Evolutionary conservation across 2,329 filamentous ascomycete species (phyloP).

Genomic region (Apiospora sp.): DNA sequence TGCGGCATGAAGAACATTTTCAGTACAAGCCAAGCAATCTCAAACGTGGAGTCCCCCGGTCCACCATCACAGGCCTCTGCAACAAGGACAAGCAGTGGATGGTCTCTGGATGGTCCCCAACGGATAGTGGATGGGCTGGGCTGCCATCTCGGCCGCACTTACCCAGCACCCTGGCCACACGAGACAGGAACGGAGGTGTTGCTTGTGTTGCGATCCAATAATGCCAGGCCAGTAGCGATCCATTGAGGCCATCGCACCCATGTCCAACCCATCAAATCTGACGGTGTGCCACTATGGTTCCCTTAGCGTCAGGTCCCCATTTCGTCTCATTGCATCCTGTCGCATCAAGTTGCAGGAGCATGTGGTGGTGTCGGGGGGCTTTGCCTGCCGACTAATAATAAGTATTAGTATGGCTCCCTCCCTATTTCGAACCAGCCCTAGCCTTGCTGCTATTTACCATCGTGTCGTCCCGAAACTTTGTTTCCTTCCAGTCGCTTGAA

Average conservation of each 20-base stretch:
- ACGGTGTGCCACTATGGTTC: constrained; percentile 18
- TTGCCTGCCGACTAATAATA: neutral
- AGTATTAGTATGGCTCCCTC: neutral
- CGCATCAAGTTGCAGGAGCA: constrained; percentile 3
- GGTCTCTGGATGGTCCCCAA: neutral
- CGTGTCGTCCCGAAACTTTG: constrained; percentile 21
- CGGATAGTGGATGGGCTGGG: constrained; percentile 14
- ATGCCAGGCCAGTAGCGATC: neutral
- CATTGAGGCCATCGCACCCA: neutral
- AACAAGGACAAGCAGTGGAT: neutral
- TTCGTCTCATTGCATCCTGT: constrained; percentile 16
- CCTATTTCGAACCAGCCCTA: neutral
- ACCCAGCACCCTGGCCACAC: constrained; percentile 6
- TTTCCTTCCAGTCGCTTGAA: constrained; percentile 2
- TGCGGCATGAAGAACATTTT: constrained; percentile 12
- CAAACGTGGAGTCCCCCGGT: constrained; percentile 8
- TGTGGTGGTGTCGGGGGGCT: neutral
- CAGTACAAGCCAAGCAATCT: constrained; percentile 18
- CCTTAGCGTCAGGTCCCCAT: constrained; percentile 12
- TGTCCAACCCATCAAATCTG: constrained; percentile 7
- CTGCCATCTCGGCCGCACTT: constrained; percentile 20
- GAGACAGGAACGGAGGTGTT: neutral
- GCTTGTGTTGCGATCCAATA: neutral
- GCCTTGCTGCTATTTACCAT: constrained; percentile 11
- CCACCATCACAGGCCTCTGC: neutral